A percentile compares a stretch with the other conserved stretches of the same genome.
phyloP scores from a whole-genome alignment of 148 eudicot genomes.

The Vaccinium corymbosum region DNA sequence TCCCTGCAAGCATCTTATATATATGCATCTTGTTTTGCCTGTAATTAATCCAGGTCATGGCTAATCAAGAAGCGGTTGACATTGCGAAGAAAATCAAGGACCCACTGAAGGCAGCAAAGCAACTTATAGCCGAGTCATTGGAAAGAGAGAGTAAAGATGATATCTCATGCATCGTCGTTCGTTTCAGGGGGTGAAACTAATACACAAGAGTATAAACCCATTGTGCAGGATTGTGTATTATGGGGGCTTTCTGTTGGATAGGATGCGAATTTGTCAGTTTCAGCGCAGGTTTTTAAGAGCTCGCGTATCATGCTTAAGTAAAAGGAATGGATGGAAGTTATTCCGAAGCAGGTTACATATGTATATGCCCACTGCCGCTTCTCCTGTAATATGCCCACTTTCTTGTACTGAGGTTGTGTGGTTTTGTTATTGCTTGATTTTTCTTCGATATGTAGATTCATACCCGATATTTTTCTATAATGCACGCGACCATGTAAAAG shows the following conservation, averaged over 20 bases:
- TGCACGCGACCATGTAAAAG: not conserved
- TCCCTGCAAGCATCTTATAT: too few species aligned
- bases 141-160: conserved; percentile 67
- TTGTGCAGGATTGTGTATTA: conserved; percentile 39
- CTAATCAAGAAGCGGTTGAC: conserved; percentile 68
- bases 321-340: not conserved
- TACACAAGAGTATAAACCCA: not conserved
- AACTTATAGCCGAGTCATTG: conserved; percentile 46
- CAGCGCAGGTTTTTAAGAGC: conserved; percentile 8
- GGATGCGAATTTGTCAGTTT: not conserved
- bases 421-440: conserved; percentile 16
- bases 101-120: conserved; percentile 57
- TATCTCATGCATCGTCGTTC: conserved; percentile 63
- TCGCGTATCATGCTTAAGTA: not conserved
- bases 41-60: conserved; percentile 44
- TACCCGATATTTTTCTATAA: conserved; percentile 13
- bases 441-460: conserved; percentile 15
- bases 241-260: conserved; percentile 12
- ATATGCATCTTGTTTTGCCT: not conserved
- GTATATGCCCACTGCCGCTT: not conserved
- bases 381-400: not conserved
- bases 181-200: conserved; percentile 30
- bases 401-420: not conserved
- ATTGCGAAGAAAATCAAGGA: conserved; percentile 51
- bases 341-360: not conserved